Base-by-base conservation (phyloP, 2,329 filamentous ascomycete genomes). In the Cyphellophora europaea region DNA sequence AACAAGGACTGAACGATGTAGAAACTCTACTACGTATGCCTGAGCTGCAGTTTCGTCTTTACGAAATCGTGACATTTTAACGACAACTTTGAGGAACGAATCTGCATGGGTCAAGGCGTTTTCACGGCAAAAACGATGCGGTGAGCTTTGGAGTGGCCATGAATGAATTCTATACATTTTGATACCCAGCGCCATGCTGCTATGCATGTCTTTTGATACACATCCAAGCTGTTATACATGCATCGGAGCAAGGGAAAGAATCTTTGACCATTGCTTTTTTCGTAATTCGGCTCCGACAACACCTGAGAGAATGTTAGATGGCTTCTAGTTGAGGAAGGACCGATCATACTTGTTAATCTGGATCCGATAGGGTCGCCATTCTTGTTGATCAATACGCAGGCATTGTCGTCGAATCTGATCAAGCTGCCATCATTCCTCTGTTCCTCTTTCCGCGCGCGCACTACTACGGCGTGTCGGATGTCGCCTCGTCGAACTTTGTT, bases 401-500 rank as follows among this genome's bases (percentile, higher is more conserved):
- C 91, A 62, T 98, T 98, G 64, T 98, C 91, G 62, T 93, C 91
- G 59, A 98, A 98, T 49, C 79, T 79, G 48, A 98, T 80, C 30
- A 91, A 78, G 55, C 81, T 88, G 34, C 91, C 91, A 65, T 98
- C 91, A 19, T 77, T 76, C 44, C 91, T 74, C 60, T 91, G 84
- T 42, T 82, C 75, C 63, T 88, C 82, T 66, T 96, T 93, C 52
- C 69, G 77, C 23, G 89, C 94, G 45, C 91, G 82, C 40, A 98
- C 93, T 16, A 98, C 79, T 29, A 98, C 86, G 13, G 91, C 91
- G 62, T 98, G 91, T 46, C 89, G 78, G 50, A 98, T 93, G 62
- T 98, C 91, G 50, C 91, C 91, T 58, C 91, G 79, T 60, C 88
- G 86, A 54, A 98, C 91, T 65, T 95, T 96, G 71, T 88, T 89